Base-by-base conservation (phyloP, 805 yeast genomes). In the Cyberlindnera euphorbiae region DNA sequence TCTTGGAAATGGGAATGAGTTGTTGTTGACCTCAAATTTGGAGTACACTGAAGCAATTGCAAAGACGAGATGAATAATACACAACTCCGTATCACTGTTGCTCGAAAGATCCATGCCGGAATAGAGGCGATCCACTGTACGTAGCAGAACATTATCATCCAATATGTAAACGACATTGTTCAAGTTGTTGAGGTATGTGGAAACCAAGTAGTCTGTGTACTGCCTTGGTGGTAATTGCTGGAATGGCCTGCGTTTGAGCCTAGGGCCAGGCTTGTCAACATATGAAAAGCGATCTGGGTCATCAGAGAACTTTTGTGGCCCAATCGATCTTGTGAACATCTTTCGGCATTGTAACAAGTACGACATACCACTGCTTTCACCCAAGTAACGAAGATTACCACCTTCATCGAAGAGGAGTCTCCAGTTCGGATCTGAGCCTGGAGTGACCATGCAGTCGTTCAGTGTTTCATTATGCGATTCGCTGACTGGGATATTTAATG, bases 1-100 rank as follows among this genome's bases (percentile, higher is more conserved):
- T 7, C 30, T 42, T 8, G 50, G 42, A 23, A 56, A 46, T 7
- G 58, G 48, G 29, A 52, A 58, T 23, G 56, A 47, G 6, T 51
- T 48, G 10, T 42, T 39, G 19, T 44, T 34, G 11, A 51, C 42
- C 29, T 60, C 58, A 23, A 54, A 45, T 18, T 51, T 50, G 8
- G 67, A 65, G 40, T 55, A 70, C 4, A 64, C 46, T 2, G 71
- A 53, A 1, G 73, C 72, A 12, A 67, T 46, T 0, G 73, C 70
- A 28, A 67, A 46, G 0, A 66, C 57, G 28, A 70, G 46, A 33
- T 66, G 63, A 8, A 68, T 38, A 14, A 69, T 38, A 29, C 69
- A 61, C 8, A 60, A 41, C 32, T 52, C 51, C 16, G 49, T 47
- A 6, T 48, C 46, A 0, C 61, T 41, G 0, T 58, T 53, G 9